Percentiles rank a stretch among this genome's conserved stretches.
Conservation (phyloP, 73 alveolate species). For the Durusdinium trenchii region DNA sequence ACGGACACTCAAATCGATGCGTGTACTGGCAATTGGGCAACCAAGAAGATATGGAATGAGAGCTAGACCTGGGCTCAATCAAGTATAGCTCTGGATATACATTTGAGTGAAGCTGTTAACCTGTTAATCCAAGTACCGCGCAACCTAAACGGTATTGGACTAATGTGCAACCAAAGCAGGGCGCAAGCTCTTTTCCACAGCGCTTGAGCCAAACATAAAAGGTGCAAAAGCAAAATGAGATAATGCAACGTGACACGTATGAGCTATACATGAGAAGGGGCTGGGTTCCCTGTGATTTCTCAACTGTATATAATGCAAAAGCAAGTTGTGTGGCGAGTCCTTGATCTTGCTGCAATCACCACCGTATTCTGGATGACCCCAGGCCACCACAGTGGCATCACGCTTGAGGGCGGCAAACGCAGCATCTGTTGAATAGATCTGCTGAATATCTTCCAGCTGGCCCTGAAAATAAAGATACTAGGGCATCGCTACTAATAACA, state of each 20-base stretch:
- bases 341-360: conserved; percentile 1
- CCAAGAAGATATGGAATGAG: too few species aligned
- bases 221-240: conserved; percentile 1
- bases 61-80: too few species aligned
- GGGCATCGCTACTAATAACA: too few species aligned
- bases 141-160: not conserved
- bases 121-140: not conserved
- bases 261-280: too few species aligned
- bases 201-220: too few species aligned
- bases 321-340: not conserved
- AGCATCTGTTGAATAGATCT: conserved; percentile 30
- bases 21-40: not conserved
- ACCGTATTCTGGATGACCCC: conserved; percentile 60
- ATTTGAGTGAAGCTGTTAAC: not conserved
- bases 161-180: not conserved
- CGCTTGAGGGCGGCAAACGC: conserved; percentile 53
- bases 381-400: conserved; percentile 4
- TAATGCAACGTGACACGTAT: too few species aligned
- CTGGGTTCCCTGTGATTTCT: too few species aligned
- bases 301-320: too few species aligned
- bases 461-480: not conserved
- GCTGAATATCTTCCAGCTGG: conserved; percentile 19
- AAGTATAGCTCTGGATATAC: too few species aligned
- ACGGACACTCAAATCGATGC: not conserved
- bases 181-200: too few species aligned